Evolutionary conservation across 495 filamentous ascomycete species (phyloP).

Genomic region (Penicillium riverlandense): DNA sequence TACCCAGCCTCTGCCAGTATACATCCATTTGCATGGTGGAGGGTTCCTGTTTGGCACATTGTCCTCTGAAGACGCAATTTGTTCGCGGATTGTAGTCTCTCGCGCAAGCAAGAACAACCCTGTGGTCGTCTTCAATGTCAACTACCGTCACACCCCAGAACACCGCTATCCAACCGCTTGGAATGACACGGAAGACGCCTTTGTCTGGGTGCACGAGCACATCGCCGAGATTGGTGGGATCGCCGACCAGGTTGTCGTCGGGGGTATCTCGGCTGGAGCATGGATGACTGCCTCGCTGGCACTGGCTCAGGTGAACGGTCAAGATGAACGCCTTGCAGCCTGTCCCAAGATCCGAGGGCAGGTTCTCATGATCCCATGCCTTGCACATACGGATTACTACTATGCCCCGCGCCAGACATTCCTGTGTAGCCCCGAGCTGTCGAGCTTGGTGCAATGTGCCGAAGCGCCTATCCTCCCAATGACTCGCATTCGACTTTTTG

Average conservation of each 20-base stretch:
- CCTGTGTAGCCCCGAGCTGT: slow-evolving; percentile 22
- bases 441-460: slow-evolving; percentile 31
- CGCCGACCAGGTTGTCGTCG: slow-evolving; percentile 31
- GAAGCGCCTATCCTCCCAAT: slow-evolving; percentile 32
- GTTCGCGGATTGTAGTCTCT: slow-evolving; percentile 29
- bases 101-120: slow-evolving; percentile 10
- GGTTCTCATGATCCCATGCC: slow-evolving; percentile 35
- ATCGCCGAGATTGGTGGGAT: slow-evolving; percentile 24
- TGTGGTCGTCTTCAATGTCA: slow-evolving; percentile 35
- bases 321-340: slow-evolving; percentile 12
- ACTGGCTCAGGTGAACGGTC: slow-evolving; percentile 19
- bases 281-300: slow-evolving; percentile 35
- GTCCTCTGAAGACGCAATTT: slow-evolving; percentile 39
- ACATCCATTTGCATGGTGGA: slow-evolving; percentile 45
- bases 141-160: slow-evolving; percentile 43
- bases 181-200: slow-evolving; percentile 41
- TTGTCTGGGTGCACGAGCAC: slow-evolving; percentile 37
- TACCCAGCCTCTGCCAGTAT: slow-evolving; percentile 30
- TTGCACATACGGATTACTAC: slow-evolving; percentile 20
- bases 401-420: slow-evolving; percentile 29
- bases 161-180: slow-evolving; percentile 32
- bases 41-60: slow-evolving; percentile 42
- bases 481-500: slow-evolving; percentile 24
- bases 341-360: slow-evolving; percentile 30
- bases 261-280: slow-evolving; percentile 42